Conservation (phyloP, 2,329 filamentous ascomycete species). For the Diaporthe sp. region DNA sequence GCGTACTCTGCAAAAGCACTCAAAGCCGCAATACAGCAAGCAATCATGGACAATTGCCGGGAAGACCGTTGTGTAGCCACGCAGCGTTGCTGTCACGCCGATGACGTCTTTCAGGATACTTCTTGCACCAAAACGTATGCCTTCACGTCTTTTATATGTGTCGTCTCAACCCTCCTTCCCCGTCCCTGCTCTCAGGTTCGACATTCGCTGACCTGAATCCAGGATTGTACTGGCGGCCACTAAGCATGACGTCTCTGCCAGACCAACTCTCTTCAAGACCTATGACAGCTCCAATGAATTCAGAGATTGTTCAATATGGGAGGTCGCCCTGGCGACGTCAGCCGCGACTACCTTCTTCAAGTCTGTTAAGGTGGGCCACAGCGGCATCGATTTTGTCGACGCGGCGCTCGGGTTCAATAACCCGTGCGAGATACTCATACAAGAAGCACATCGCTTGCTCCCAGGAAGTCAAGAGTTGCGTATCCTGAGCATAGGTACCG, state of each 20-base stretch:
- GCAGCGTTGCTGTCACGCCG: conserved; percentile 11
- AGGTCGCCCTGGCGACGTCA: conserved; percentile 46
- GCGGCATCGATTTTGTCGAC: conserved; percentile 49
- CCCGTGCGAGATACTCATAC: conserved; percentile 49
- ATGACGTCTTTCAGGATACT: conserved; percentile 42
- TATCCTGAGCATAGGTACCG: conserved; percentile 49
- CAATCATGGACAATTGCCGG: conserved; percentile 13
- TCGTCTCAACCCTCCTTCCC: no score
- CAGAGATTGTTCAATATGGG: conserved; percentile 48
- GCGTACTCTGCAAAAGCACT: conserved; percentile 47
- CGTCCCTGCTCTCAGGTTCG: neutral
- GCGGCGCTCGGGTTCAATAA: conserved; percentile 52
- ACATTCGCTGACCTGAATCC: neutral
- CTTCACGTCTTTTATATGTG: neutral
- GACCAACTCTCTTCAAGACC: conserved; percentile 48
- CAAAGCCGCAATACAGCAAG: conserved; percentile 46
- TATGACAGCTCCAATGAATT: conserved; percentile 45
- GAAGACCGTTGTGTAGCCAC: neutral
- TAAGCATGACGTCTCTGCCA: conserved; percentile 47
- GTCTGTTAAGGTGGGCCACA: conserved; percentile 44
- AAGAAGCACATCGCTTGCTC: conserved; percentile 47
- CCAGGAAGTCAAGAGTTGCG: conserved; percentile 39
- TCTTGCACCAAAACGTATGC: conserved; percentile 48
- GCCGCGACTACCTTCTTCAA: conserved; percentile 49
- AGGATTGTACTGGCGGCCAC: conserved; percentile 49